Base-by-base conservation (phyloP, 352 stramenopile species). In the Phytophthora brassicae region DNA sequence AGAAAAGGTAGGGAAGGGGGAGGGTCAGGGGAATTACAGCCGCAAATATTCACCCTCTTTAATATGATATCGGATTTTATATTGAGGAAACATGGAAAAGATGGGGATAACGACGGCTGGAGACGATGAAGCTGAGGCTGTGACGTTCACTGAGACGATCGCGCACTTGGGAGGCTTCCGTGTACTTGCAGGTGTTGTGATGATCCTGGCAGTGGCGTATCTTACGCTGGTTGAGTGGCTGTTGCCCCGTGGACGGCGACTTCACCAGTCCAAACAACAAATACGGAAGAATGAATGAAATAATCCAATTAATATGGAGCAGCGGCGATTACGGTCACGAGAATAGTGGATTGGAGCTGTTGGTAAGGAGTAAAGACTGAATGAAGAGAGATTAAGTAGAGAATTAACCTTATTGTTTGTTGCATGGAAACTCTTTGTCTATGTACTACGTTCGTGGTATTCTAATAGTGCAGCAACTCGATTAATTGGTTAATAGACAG, bases 1-100 rank as follows among this genome's bases (percentile, higher is more conserved):
- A 61, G 72, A 84, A 84, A 58, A 69, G 75, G 57, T 81, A 78
- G 75, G 75, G 70, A 59, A 79, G 38, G 75, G 74, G 66, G 58
- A 79, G 70, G 74, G 65, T 7, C 66, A 79, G 74, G 72, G 72
- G 71, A 79, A 50, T 22, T 22, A 39, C 41, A 62, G 58, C 66
- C 57, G 26, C 50, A 66, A 64, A 31, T 49, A 7, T 45, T 7
- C 4, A n/a, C 33, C 60, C 55, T 61, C 22, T 39, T 16, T 53
- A 69, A 77, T 29, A 17, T 20, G 31, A 43, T 51, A 31, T 35
- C 51, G 20, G 35, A 39, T 68, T 74, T 58, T 42, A 64, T 44
- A 33, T 55, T 22, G n/a, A n/a, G n/a, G 58, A 14, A 51, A n/a
- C 36, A 1, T 31, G 26, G 8, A 1, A 41, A 22, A 41, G 61